These are phyloP conservation scores for Alisma plantagoaquatica DNA, from an alignment of 106 monocot genomes.

Conservation along the genomic window DNA sequence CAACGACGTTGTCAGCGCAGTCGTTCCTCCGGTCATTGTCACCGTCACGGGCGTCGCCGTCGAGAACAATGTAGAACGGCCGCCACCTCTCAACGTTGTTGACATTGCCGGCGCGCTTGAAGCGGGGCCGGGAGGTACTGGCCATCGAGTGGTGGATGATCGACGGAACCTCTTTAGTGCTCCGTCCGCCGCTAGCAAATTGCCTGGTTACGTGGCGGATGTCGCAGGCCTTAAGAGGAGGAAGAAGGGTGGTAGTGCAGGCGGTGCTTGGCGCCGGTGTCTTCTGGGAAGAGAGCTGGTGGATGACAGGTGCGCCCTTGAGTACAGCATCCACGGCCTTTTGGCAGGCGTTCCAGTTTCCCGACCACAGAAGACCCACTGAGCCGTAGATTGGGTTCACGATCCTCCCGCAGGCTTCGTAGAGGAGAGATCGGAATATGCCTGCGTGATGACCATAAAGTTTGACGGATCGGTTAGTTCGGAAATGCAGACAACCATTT, in stretches of 20 bases:
- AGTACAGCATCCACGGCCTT: conserved; percentile 17
- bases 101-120: conserved; percentile 19
- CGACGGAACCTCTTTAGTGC: neutral
- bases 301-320: conserved; percentile 11
- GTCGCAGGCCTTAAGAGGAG: conserved; percentile 38
- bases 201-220: conserved; percentile 52
- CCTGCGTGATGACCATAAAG: neutral
- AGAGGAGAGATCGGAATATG: conserved; percentile 15
- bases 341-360: conserved; percentile 16
- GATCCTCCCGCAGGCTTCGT: conserved; percentile 17
- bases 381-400: conserved; percentile 26
- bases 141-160: conserved; percentile 15
- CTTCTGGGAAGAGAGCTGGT: conserved; percentile 8
- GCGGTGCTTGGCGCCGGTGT: no score
- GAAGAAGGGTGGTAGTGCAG: conserved; percentile 6
- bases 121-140: conserved; percentile 19
- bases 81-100: neutral
- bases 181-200: no score
- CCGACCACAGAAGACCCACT: conserved; percentile 13
- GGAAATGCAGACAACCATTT: neutral
- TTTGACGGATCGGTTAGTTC: neutral
- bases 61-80: no score
- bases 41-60: neutral
- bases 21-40: neutral
- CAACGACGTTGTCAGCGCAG: neutral